phyloP scores from a whole-genome alignment of 805 yeast species.

The Kodamaea jinghongensis region DNA sequence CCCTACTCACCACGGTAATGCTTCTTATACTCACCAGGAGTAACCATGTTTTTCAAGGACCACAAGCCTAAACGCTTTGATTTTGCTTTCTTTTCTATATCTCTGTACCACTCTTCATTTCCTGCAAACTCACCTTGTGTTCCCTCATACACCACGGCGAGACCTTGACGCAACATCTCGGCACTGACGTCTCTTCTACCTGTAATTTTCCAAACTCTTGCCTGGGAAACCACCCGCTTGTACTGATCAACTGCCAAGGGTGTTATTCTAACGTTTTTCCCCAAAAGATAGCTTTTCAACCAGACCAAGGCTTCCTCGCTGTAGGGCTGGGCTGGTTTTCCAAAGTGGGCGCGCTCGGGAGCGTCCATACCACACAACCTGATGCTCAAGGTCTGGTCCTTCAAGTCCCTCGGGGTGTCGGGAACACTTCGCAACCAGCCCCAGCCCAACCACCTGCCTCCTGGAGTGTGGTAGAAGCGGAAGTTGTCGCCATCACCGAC shows the following conservation, averaged over 20 bases:
- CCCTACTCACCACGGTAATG: constrained; percentile 6
- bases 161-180: constrained; percentile 80
- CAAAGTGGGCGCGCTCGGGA: constrained; percentile 93
- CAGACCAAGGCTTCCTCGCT: constrained; percentile 82
- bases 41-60: constrained; percentile 50
- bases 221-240: constrained; percentile 81
- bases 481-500: constrained; percentile 98
- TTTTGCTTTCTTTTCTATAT: constrained; percentile 62
- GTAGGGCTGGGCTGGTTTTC: constrained; percentile 86
- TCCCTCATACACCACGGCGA: constrained; percentile 87
- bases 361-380: constrained; percentile 95
- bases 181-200: constrained; percentile 80
- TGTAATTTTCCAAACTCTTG: constrained; percentile 51
- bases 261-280: constrained; percentile 66
- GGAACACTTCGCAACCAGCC: constrained; percentile 82
- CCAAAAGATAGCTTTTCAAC: constrained; percentile 65
- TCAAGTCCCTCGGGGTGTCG: constrained; percentile 40
- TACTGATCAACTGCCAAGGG: constrained; percentile 88
- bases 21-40: constrained; percentile 81
- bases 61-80: constrained; percentile 63
- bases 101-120: constrained; percentile 55
- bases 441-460: constrained; percentile 89
- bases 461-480: constrained; percentile 90
- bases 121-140: constrained; percentile 89
- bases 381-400: constrained; percentile 71